Percentiles rank a stretch among this genome's conserved stretches.
These are phyloP conservation scores for Talaromyces marneffei DNA, from an alignment of 2,329 filamentous ascomycete genomes.

Conservation along the genomic window DNA sequence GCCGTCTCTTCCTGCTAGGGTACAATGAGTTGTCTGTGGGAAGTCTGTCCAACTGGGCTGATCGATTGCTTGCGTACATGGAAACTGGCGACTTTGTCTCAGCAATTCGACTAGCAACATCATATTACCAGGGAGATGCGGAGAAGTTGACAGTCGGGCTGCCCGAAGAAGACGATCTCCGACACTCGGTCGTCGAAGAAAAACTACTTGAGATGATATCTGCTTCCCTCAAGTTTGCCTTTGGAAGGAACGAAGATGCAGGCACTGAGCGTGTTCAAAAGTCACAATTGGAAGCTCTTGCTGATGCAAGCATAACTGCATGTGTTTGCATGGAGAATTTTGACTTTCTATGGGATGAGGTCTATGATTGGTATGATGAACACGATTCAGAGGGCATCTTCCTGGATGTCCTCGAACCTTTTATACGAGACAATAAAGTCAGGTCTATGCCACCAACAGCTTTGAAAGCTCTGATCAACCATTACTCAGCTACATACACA, in stretches of 20 bases:
- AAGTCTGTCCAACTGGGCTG: slow-evolving; percentile 93
- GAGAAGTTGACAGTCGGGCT: slow-evolving; percentile 92
- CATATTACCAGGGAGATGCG: slow-evolving; percentile 85
- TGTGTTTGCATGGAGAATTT: slow-evolving; percentile 71
- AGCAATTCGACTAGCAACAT: slow-evolving; percentile 82
- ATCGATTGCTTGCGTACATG: slow-evolving; percentile 87
- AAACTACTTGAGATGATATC: slow-evolving; percentile 90
- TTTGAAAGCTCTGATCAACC: slow-evolving; percentile 76
- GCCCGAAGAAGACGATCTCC: slow-evolving; percentile 69
- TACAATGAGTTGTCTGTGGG: slow-evolving; percentile 90
- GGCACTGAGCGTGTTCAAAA: slow-evolving; percentile 49
- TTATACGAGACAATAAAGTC: slow-evolving; percentile 74
- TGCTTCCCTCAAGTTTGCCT: slow-evolving; percentile 84
- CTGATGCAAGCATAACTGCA: slow-evolving; percentile 75
- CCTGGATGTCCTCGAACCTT: slow-evolving; percentile 79
- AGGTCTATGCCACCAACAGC: slow-evolving; percentile 71
- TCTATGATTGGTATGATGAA: slow-evolving; percentile 86
- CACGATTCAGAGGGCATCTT: slow-evolving; percentile 68
- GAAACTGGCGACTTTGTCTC: slow-evolving; percentile 93
- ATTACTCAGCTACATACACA: slow-evolving; percentile 71
- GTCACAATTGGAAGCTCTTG: slow-evolving; percentile 66
- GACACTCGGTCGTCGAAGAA: slow-evolving; percentile 78
- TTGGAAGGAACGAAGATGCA: slow-evolving; percentile 56
- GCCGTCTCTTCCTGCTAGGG: slow-evolving; percentile 84
- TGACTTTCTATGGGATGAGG: slow-evolving; percentile 84